Percentiles rank a stretch among this genome's conserved stretches.
phyloP scores from a whole-genome alignment of 495 filamentous ascomycete species.

The Usnea hakonensis region DNA sequence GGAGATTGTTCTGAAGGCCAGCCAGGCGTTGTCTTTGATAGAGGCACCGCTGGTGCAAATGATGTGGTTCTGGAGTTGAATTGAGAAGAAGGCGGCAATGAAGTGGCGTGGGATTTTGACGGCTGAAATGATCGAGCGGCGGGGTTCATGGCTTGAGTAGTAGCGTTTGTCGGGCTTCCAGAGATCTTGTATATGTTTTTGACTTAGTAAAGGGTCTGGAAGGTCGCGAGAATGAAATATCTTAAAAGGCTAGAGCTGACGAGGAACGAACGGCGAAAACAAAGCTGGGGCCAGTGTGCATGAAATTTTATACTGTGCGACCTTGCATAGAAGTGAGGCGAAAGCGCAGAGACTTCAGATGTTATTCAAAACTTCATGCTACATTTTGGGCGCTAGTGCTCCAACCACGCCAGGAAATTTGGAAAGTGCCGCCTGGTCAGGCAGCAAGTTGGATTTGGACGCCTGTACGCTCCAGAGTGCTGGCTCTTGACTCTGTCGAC shows the following conservation, averaged over 20 bases:
- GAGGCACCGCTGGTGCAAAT: not conserved
- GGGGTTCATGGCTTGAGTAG: not conserved
- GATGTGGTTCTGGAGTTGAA: not conserved
- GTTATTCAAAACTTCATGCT: not conserved
- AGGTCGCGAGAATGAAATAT: not conserved
- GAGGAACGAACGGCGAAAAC: not conserved
- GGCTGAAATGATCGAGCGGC: not conserved
- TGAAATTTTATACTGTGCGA: not conserved
- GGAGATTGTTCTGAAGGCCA: not conserved
- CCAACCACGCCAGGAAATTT: not conserved
- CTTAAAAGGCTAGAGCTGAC: not conserved
- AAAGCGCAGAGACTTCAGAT: not conserved
- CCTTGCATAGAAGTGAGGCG: not conserved
- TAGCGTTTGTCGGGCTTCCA: not conserved
- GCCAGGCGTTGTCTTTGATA: not conserved
- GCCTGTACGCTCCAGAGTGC: not conserved
- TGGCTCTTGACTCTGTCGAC: not conserved
- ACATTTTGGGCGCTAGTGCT: not conserved
- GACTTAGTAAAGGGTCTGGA: not conserved
- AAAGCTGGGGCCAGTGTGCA: not conserved
- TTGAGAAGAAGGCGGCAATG: not conserved
- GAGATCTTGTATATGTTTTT: not conserved
- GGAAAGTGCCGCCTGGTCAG: not conserved
- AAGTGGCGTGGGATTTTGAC: not conserved
- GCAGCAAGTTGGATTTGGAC: not conserved